These are phyloP conservation scores for Bimuria novae-zelandiae DNA, from an alignment of 2,329 filamentous ascomycete species.

Conservation along the genomic window DNA sequence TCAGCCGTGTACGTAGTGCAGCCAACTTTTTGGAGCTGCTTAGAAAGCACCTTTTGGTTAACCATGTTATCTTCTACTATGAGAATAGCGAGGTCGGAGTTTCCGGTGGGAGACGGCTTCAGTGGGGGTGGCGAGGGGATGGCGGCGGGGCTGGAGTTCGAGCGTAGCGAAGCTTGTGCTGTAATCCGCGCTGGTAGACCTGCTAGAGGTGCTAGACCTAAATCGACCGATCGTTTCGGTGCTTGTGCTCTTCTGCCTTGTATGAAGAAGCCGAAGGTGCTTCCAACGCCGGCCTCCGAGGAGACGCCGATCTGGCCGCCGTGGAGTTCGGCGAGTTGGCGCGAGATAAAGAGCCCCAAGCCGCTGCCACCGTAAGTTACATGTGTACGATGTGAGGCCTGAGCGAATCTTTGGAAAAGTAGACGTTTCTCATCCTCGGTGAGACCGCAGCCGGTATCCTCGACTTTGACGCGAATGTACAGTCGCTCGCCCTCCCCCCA, in stretches of 20 bases:
- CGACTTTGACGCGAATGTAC: slow-evolving; percentile 36
- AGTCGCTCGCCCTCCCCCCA: slow-evolving; percentile 36
- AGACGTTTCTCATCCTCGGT: slow-evolving; percentile 32
- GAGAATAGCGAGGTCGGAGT: slow-evolving; percentile 29
- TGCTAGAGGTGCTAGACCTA: neutral
- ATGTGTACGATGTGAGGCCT: slow-evolving; percentile 42
- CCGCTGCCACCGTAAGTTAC: slow-evolving; percentile 43
- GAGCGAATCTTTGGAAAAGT: slow-evolving; percentile 40
- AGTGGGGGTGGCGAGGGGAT: neutral
- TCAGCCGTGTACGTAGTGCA: slow-evolving; percentile 36
- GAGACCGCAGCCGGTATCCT: slow-evolving; percentile 27
- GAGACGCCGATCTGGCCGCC: slow-evolving; percentile 42
- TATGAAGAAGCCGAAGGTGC: slow-evolving; percentile 43
- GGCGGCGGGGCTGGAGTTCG: slow-evolving; percentile 4
- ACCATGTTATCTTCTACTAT: slow-evolving; percentile 46
- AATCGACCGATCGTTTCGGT: neutral
- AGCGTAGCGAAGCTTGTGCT: neutral
- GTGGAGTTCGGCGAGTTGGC: slow-evolving; percentile 42
- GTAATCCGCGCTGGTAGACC: neutral
- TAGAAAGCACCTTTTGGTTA: slow-evolving; percentile 42
- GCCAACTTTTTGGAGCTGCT: slow-evolving; percentile 39
- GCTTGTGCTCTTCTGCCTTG: slow-evolving; percentile 14
- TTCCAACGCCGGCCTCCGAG: slow-evolving; percentile 35
- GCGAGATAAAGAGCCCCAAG: slow-evolving; percentile 44
- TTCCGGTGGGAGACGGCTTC: neutral